Conservation (phyloP, 2,329 filamentous ascomycete genomes). For the Colletotrichum sp. region DNA sequence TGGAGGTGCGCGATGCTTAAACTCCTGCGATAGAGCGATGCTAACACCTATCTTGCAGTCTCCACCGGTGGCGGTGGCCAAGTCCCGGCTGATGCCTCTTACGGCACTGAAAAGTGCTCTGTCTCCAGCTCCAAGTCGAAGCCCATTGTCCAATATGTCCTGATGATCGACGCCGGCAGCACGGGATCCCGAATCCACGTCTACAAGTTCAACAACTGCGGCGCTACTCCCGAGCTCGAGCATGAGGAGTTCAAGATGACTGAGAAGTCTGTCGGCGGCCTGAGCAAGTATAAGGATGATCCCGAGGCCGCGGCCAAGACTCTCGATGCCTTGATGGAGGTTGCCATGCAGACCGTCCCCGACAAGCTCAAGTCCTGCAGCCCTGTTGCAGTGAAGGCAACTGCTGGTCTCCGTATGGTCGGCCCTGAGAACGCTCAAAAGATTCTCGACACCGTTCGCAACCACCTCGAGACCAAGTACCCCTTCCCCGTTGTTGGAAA, state of each 20-base stretch:
- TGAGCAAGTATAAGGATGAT: slow-evolving; percentile 88
- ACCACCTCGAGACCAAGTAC: slow-evolving; percentile 84
- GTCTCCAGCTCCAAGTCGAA: slow-evolving; percentile 87
- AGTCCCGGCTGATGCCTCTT: slow-evolving; percentile 62
- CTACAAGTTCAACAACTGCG: slow-evolving; percentile 99
- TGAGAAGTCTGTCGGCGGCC: slow-evolving; percentile 79
- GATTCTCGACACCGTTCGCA: slow-evolving; percentile 85
- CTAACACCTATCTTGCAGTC: slow-evolving; percentile 26
- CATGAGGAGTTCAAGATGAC: slow-evolving; percentile 94
- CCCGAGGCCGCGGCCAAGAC: slow-evolving; percentile 88
- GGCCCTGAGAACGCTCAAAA: slow-evolving; percentile 80
- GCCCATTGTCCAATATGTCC: slow-evolving; percentile 93
- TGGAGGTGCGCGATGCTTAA: slow-evolving; percentile 36
- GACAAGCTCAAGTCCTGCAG: slow-evolving; percentile 90
- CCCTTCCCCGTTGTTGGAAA: slow-evolving; percentile 92
- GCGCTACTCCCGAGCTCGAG: slow-evolving; percentile 92
- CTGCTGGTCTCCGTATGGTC: slow-evolving; percentile 88
- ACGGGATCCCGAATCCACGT: slow-evolving; percentile 98
- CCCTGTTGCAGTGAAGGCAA: slow-evolving; percentile 97
- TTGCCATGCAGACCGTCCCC: slow-evolving; percentile 84
- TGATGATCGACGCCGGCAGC: slow-evolving; percentile 99
- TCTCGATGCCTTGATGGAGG: slow-evolving; percentile 85
- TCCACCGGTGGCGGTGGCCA: slow-evolving; percentile 47
- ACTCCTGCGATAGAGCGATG: background rate
- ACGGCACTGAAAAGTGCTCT: slow-evolving; percentile 77